Conservation (phyloP, 305 asterid species). For the Fraxinus dipetala region DNA sequence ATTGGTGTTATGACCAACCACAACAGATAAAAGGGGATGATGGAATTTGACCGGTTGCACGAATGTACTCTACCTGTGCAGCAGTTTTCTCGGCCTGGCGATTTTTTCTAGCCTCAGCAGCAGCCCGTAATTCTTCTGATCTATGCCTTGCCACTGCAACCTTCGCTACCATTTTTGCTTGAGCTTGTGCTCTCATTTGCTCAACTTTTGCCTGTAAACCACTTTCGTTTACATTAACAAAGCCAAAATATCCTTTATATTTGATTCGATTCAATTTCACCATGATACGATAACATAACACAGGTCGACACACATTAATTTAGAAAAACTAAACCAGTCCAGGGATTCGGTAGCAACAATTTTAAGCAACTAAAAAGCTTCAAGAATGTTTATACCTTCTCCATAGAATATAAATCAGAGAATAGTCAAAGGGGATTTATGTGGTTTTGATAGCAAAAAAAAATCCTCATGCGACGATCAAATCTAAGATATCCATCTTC, state of each 20-base stretch:
- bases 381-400: neutral
- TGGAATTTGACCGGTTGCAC: constrained; percentile 75
- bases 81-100: constrained; percentile 65
- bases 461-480: neutral
- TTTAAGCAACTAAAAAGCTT: neutral
- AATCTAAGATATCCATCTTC: neutral
- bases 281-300: neutral
- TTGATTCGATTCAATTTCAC: neutral
- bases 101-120: constrained; percentile 66
- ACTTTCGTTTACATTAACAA: neutral
- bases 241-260: neutral
- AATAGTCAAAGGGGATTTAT: neutral
- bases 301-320: neutral
- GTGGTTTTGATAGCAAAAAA: neutral
- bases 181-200: constrained; percentile 75
- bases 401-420: neutral
- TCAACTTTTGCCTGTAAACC: constrained; percentile 39
- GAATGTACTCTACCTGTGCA: constrained; percentile 65
- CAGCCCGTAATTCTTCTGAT: constrained; percentile 67
- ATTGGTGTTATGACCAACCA: constrained; percentile 54
- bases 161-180: constrained; percentile 78
- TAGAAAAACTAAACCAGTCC: neutral
- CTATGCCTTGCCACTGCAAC: constrained; percentile 74
- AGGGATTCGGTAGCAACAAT: neutral
- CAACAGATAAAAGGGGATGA: constrained; percentile 62